phyloP scores from a whole-genome alignment of 2,329 filamentous ascomycete species.

The Fusarium torreyae region DNA sequence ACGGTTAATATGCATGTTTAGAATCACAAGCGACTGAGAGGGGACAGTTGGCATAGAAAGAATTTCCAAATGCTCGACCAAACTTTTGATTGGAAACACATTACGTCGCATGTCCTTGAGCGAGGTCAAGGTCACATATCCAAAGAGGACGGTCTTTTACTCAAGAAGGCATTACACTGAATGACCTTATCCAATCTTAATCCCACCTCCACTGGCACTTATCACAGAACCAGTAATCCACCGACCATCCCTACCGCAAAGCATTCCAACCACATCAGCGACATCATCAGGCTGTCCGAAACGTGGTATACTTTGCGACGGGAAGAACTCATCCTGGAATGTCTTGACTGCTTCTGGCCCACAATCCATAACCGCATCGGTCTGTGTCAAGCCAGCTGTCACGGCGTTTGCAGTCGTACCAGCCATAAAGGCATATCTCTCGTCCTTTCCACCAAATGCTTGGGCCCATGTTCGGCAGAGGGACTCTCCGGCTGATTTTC shows the following conservation, averaged over 20 bases:
- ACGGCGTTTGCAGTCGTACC: conserved; percentile 56
- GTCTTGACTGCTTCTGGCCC: conserved; percentile 51
- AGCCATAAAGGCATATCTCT: conserved; percentile 54
- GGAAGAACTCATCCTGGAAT: conserved; percentile 55
- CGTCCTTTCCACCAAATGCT: conserved; percentile 55
- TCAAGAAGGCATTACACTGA: too few relatives aligned
- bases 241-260: conserved; percentile 53
- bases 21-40: too few relatives aligned
- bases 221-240: conserved; percentile 57
- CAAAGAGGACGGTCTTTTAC: too few relatives aligned
- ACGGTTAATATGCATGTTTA: neutral
- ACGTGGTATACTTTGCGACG: conserved; percentile 52
- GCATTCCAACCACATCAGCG: conserved; percentile 54
- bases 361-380: conserved; percentile 54
- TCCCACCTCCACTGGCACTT: conserved; percentile 55
- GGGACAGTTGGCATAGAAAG: too few relatives aligned
- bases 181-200: conserved; percentile 49
- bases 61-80: neutral
- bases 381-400: conserved; percentile 53
- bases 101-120: too few relatives aligned
- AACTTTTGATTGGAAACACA: too few relatives aligned
- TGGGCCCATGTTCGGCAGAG: conserved; percentile 57
- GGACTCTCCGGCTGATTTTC: conserved; percentile 55
- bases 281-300: conserved; percentile 56
- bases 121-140: too few relatives aligned